A percentile compares a stretch with the other conserved stretches of the same genome.
Evolutionary conservation across 2,329 filamentous ascomycete genomes (phyloP).

Genomic region (Stagonosporopsis chrysanthemi): DNA sequence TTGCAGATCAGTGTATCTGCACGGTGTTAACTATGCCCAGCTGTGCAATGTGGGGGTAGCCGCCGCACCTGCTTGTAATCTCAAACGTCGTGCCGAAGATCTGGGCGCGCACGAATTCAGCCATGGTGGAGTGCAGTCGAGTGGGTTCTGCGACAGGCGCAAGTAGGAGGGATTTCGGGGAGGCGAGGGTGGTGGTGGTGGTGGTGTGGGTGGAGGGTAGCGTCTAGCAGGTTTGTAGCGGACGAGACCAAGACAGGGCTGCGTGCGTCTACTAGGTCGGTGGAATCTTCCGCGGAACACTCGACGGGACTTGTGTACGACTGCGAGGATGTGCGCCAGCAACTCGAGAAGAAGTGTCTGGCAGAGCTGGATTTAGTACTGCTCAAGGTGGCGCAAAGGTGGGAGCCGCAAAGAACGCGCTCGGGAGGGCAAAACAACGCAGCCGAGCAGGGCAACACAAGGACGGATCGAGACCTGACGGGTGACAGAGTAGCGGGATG

Average conservation of each 20-base stretch:
- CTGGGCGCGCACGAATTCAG: slow-evolving; percentile 98
- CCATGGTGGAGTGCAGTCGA: slow-evolving; percentile 70
- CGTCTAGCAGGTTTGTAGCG: slow-evolving; percentile 38
- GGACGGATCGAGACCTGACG: slow-evolving; percentile 30
- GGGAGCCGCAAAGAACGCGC: slow-evolving; percentile 24
- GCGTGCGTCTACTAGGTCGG: slow-evolving; percentile 32
- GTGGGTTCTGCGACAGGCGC: slow-evolving; percentile 33
- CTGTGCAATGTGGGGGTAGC: slow-evolving; percentile 37
- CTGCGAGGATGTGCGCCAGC: slow-evolving; percentile 10
- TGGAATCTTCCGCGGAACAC: slow-evolving; percentile 24
- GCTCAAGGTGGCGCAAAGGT: slow-evolving; percentile 9
- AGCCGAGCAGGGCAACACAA: slow-evolving; percentile 28
- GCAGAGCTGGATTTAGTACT: slow-evolving; percentile 7
- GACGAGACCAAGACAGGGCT: slow-evolving; percentile 27
- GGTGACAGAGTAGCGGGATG: slow-evolving; percentile 25
- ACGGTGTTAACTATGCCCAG: slow-evolving; percentile 32
- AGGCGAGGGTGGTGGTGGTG: slow-evolving; percentile 26
- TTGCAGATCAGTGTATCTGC: slow-evolving; percentile 95
- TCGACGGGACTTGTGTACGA: slow-evolving; percentile 15
- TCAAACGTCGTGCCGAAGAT: slow-evolving; percentile 99
- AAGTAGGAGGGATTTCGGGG: slow-evolving; percentile 22
- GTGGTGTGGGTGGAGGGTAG: slow-evolving; percentile 26
- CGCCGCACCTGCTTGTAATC: slow-evolving; percentile 89
- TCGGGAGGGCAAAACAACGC: slow-evolving; percentile 30
- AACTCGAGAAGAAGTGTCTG: slow-evolving; percentile 2